These are phyloP conservation scores for Neoboletus subvelutipes DNA, from an alignment of 768 basidiomycete species.

Conservation along the genomic window DNA sequence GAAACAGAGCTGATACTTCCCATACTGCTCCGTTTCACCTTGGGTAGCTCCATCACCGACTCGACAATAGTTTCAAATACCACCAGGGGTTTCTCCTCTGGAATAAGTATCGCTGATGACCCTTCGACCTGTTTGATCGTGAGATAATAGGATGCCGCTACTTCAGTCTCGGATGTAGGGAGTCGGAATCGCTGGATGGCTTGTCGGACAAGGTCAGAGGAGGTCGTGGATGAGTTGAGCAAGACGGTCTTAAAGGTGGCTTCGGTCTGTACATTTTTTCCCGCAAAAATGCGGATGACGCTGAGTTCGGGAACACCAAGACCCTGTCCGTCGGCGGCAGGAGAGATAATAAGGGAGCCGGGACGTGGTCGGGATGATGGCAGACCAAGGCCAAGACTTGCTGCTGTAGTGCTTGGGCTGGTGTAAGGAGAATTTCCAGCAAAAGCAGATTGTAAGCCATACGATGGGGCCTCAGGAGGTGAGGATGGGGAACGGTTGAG, in stretches of 20 bases:
- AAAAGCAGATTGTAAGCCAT: constrained; percentile 73
- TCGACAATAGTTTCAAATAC: constrained; percentile 87
- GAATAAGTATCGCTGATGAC: constrained; percentile 68
- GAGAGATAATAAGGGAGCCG: constrained; percentile 72
- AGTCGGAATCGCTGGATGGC: constrained; percentile 93
- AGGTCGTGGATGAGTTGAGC: constrained; percentile 82
- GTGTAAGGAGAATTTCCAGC: constrained; percentile 45
- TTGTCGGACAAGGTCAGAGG: constrained; percentile 83
- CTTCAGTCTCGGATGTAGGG: constrained; percentile 53
- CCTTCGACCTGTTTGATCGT: constrained; percentile 94
- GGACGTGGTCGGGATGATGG: constrained; percentile 62
- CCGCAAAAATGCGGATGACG: constrained; percentile 95
- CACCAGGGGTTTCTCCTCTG: constrained; percentile 78
- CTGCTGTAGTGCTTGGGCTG: constrained; percentile 39
- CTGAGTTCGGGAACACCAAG: constrained; percentile 77
- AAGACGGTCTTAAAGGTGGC: constrained; percentile 98
- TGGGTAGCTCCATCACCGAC: constrained; percentile 76
- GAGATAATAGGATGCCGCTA: constrained; percentile 72
- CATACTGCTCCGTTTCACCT: constrained; percentile 90
- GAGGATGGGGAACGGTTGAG: constrained; percentile 84
- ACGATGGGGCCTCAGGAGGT: constrained; percentile 71
- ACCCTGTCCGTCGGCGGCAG: constrained; percentile 59
- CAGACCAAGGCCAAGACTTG: constrained; percentile 48
- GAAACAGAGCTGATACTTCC: constrained; percentile 93
- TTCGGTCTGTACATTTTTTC: constrained; percentile 85